These are phyloP conservation scores for Cenococcum geophilum DNA, from an alignment of 495 filamentous ascomycete species.

Conservation along the genomic window DNA sequence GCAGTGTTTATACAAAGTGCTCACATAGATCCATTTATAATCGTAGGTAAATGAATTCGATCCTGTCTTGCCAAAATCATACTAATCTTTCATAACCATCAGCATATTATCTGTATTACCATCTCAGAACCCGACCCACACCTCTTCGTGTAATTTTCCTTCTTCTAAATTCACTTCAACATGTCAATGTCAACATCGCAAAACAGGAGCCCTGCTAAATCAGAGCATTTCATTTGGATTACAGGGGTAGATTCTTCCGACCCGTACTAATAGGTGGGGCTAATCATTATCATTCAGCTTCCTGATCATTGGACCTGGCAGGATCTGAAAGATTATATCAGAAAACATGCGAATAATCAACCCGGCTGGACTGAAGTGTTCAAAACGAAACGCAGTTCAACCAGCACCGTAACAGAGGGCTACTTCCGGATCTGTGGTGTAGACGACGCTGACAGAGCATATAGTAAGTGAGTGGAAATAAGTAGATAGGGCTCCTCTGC, in stretches of 20 bases:
- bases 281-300: slow-evolving; percentile 6
- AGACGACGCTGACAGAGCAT: slow-evolving; percentile 21
- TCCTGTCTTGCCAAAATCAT: too few relatives aligned
- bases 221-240: slow-evolving; percentile 4
- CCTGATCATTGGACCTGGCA: slow-evolving; percentile 19
- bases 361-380: slow-evolving; percentile 26
- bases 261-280: neutral
- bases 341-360: slow-evolving; percentile 11
- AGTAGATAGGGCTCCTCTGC: neutral
- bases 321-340: slow-evolving; percentile 26
- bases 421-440: slow-evolving; percentile 14
- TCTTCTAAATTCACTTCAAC: neutral
- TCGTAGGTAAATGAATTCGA: too few relatives aligned
- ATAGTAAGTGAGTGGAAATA: slow-evolving; percentile 10
- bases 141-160: too few relatives aligned
- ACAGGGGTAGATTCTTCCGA: neutral
- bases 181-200: neutral
- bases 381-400: slow-evolving; percentile 1
- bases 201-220: neutral
- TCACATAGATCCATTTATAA: too few relatives aligned
- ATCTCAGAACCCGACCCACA: too few relatives aligned
- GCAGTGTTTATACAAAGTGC: too few relatives aligned
- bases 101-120: too few relatives aligned
- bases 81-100: too few relatives aligned
- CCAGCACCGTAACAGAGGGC: slow-evolving; percentile 10